Percentiles rank a stretch among this genome's conserved stretches.
phyloP scores from a whole-genome alignment of 2,329 filamentous ascomycete genomes.

The Alternaria sp. region DNA sequence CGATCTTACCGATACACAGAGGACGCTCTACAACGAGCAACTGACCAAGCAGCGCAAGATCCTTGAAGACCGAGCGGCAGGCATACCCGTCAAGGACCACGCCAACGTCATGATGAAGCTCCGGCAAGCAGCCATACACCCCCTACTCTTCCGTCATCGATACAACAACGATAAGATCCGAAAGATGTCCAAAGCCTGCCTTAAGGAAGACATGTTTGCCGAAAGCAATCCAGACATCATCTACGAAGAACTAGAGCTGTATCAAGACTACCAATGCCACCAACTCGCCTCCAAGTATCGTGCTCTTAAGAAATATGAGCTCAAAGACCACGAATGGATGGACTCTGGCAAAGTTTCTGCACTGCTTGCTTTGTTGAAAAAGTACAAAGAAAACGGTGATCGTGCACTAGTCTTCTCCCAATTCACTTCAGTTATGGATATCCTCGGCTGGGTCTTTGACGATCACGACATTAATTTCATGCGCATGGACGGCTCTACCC shows the following conservation, averaged over 20 bases:
- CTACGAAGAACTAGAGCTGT: conserved; percentile 62
- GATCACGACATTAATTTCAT: conserved; percentile 78
- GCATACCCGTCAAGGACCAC: conserved; percentile 63
- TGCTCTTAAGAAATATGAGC: conserved; percentile 64
- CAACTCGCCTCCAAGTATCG: conserved; percentile 64
- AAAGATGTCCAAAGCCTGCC: conserved; percentile 79
- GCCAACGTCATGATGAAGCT: conserved; percentile 80
- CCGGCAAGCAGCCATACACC: conserved; percentile 91
- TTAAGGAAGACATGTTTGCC: conserved; percentile 70
- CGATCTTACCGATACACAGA: conserved; percentile 77
- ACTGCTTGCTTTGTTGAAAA: conserved; percentile 75
- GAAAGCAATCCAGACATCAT: conserved; percentile 62
- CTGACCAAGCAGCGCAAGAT: conserved; percentile 70
- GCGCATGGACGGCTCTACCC: conserved; percentile 85
- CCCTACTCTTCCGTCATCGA: conserved; percentile 82
- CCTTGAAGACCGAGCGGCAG: conserved; percentile 65
- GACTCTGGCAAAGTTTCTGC: conserved; percentile 86
- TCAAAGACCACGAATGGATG: conserved; percentile 72
- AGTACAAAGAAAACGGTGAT: conserved; percentile 82
- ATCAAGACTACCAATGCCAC: conserved; percentile 71
- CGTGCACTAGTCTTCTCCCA: conserved; percentile 91
- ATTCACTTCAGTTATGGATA: conserved; percentile 90
- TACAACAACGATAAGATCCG: conserved; percentile 79
- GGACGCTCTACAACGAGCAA: conserved; percentile 75
- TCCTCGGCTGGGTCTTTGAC: conserved; percentile 83